A percentile compares a stretch with the other conserved stretches of the same genome.
Evolutionary conservation across 2,329 filamentous ascomycete genomes (phyloP).

Genomic region (Colletotrichum shisoi): DNA sequence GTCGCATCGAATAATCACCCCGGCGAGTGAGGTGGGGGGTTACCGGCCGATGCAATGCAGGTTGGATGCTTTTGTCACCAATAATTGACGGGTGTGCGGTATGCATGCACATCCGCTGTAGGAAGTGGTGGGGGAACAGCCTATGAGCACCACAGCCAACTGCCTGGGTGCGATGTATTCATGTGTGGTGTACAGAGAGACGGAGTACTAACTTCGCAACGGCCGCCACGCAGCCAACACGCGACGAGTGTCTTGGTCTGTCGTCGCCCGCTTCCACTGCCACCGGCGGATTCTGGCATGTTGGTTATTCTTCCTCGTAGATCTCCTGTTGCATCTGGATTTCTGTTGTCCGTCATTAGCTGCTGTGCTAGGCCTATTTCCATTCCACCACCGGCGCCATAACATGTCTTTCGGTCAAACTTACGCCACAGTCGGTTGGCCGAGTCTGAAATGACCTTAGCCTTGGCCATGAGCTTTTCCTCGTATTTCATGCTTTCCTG

Average conservation of each 20-base stretch:
- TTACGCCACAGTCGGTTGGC: slow-evolving; percentile 75
- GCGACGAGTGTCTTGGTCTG: slow-evolving; percentile 1
- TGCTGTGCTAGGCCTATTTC: slow-evolving; percentile 16
- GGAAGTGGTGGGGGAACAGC: slow-evolving; percentile 32
- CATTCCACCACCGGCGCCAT: slow-evolving; percentile 9
- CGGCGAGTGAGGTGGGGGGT: slow-evolving; percentile 22
- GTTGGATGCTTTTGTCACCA: slow-evolving; percentile 35
- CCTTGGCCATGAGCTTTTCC: slow-evolving; percentile 71
- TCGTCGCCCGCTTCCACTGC: slow-evolving; percentile 26
- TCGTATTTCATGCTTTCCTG: slow-evolving; percentile 67
- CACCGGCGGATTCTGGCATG: slow-evolving; percentile 1
- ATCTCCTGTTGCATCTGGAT: slow-evolving; percentile 61
- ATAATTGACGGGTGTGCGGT: slow-evolving; percentile 38
- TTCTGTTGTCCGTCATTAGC: slow-evolving; percentile 48
- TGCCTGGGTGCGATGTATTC: slow-evolving; percentile 34
- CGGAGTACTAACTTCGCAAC: slow-evolving; percentile 10
- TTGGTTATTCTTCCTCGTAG: slow-evolving; percentile 51
- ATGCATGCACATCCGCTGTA: slow-evolving; percentile 36
- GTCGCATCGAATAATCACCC: slow-evolving; percentile 22
- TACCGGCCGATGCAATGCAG: slow-evolving; percentile 37
- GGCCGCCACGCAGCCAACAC: slow-evolving; percentile 21
- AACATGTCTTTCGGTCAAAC: slow-evolving; percentile 42
- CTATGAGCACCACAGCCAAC: slow-evolving; percentile 37
- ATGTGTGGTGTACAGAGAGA: too few species aligned
- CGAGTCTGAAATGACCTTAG: slow-evolving; percentile 71